Evolutionary conservation across 108 stramenopile genomes (phyloP).

Genomic region (Conticribra guillardii): DNA sequence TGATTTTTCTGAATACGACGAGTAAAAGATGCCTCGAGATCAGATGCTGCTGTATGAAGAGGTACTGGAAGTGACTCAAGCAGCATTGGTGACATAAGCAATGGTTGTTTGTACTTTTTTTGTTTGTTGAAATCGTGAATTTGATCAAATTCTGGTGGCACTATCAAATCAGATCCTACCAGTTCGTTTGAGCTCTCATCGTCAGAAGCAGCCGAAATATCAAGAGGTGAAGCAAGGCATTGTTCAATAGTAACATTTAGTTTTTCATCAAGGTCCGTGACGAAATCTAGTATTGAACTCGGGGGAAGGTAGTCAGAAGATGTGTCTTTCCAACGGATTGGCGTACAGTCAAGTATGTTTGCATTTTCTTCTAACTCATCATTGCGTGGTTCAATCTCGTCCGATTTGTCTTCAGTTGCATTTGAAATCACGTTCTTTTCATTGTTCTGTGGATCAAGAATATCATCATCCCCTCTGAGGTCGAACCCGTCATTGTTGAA

Average conservation of each 20-base stretch:
- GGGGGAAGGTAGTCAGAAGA: constrained; percentile 23
- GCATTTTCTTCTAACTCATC: neutral
- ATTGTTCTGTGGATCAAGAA: no score
- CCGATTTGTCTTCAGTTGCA: neutral
- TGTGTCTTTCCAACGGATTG: neutral
- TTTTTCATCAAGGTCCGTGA: constrained; percentile 25
- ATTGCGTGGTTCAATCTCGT: neutral
- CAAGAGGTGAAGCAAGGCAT: constrained; percentile 13
- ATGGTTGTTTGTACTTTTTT: constrained; percentile 18
- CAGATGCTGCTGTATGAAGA: constrained; percentile 21
- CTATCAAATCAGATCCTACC: neutral
- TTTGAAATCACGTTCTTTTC: no score
- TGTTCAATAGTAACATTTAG: constrained; percentile 20
- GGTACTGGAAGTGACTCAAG: constrained; percentile 39
- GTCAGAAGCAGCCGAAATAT: constrained; percentile 1
- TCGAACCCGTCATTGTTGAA: neutral
- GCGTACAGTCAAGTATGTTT: neutral
- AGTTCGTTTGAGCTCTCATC: neutral
- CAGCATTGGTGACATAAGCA: constrained; percentile 39
- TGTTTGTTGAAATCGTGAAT: neutral
- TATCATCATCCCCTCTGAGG: neutral
- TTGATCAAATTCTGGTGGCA: neutral
- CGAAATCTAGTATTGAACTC: constrained; percentile 24
- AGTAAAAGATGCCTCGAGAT: constrained; percentile 30
- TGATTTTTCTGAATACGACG: constrained; percentile 38